Base-by-base conservation (phyloP, 176 grass and related monocot species). In the Bonia amplexicaulis region DNA sequence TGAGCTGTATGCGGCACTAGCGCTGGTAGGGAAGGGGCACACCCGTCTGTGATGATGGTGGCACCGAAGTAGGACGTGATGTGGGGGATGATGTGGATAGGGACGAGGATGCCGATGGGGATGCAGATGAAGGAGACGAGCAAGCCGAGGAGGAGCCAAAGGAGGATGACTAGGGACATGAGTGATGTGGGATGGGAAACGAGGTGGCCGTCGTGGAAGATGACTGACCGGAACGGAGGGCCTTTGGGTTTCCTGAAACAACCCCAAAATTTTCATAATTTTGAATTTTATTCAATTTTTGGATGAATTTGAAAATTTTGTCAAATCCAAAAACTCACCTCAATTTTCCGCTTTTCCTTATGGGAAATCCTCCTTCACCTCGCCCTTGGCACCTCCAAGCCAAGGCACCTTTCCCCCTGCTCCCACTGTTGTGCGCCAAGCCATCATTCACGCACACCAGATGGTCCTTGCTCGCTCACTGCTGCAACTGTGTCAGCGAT, bases 201-300 rank as follows among this genome's bases (percentile, higher is more conserved):
- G 0, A 98, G 81, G 22, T 93, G 89, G 0, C 93, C 93, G 77
- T 98, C 96, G 76, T 98, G 96, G 90, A 98, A 98, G 74, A 98
- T 94, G 61, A 95, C 93, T 0, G 96, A 93, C 8, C 79, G 85
- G 9, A 90, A 91, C 4, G 86, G 87, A 41, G 67, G 71, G 12
- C 83, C 66, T 22, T 54, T 85, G 2, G 23, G 12, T 12, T 45
- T 45, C 13, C 1, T 29, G 27, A 29, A 29, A 29, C 27, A 29
- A 29, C 27, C 27, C 27, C 1, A 29, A 29, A 29, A 29, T 1
- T 29, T 29, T 29, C 27, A 29, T 29, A 29, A 29, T 29, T 29
- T 29, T 29, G 27, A 29, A 29, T 29, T 29, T 29, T 29, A 29
- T 29, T 29, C 1, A 29, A 29, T 1, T 29, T 29, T 29, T 29